Evolutionary conservation across 2,329 filamentous ascomycete species (phyloP), one percentile per base, ranked within the genome.

Genomic region (Cercospora sp.): DNA sequence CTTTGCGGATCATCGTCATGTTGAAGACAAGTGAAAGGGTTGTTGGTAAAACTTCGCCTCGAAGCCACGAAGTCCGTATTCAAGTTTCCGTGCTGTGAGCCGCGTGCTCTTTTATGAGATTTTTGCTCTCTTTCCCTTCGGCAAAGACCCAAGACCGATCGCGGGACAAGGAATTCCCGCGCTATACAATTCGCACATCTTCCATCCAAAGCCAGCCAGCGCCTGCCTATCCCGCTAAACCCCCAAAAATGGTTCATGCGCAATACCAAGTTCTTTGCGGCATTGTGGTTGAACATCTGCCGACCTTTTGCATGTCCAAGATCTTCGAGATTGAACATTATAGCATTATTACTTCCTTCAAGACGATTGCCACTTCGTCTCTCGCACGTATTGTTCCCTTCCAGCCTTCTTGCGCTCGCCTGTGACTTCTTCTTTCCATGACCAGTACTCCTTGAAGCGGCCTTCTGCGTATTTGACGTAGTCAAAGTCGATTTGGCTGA

Each of bases 401-500:
- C 83, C 84, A 39, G 82, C 78, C 57, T 78, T 74, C 60, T 80
- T 79, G 58, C 91, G 85, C 69, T 84, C 55, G 87, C 7, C 90
- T 91, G 66, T 90, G 87, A 23, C 83, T 80, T 94, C 91, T 57
- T 86, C 89, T 77, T 94, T 92, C 93, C 93, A 97, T 3, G 90
- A 93, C 87, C 90, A 96, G 81, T 97, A 98, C 82, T 98, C 95
- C 61, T 91, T 90, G 5, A 99, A 83, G 65, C 95, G 86, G 16
- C 90, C 81, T 79, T 97, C 92, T 10, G 95, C 94, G 78, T 98
- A 99, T 8, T 87, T 88, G 53, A 93, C 92, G 78, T 99, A 99
- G 81, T 99, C 94, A 77, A 99, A 99, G 77, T 97, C 92, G 75
- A 99, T 99, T 72, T 94, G 88, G 10, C 92, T 96, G 72, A 99